Evolutionary conservation across 176 grass and related monocot genomes (phyloP).

Genomic region (Zizania latifolia): DNA sequence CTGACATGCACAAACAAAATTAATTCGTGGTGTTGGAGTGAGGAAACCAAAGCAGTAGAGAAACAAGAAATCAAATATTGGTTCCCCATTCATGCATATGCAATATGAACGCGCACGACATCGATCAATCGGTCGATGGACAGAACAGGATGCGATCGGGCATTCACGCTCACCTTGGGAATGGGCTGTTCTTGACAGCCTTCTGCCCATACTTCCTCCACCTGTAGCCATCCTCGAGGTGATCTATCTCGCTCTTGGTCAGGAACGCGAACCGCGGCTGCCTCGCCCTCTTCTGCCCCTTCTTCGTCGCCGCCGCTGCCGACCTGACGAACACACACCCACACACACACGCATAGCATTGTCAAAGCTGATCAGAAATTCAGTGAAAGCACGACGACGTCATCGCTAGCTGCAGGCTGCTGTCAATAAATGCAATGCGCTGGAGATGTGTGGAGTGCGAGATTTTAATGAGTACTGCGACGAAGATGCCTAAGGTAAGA

Average conservation of each 20-base stretch:
- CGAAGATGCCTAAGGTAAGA: conserved; percentile 26
- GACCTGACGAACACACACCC: conserved; percentile 8
- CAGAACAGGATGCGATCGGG: background rate
- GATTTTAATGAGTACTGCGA: conserved; percentile 13
- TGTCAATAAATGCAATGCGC: conserved; percentile 16
- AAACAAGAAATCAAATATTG: background rate
- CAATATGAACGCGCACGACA: background rate
- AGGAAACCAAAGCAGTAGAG: background rate
- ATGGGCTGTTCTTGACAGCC: conserved; percentile 90
- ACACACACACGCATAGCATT: background rate
- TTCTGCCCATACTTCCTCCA: conserved; percentile 96
- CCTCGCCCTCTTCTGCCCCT: conserved; percentile 56
- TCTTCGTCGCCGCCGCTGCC: conserved; percentile 6
- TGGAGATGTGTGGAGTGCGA: conserved; percentile 1
- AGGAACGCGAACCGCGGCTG: conserved; percentile 82
- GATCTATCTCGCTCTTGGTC: conserved; percentile 84
- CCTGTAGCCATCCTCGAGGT: conserved; percentile 87
- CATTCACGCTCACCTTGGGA: conserved; percentile 53
- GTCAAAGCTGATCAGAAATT: background rate
- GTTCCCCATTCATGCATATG: background rate
- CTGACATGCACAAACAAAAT: no score
- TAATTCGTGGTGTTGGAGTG: no score
- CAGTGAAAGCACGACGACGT: background rate
- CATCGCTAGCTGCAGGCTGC: background rate
- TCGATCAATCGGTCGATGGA: background rate